Evolutionary conservation across 1,139 yeast species (phyloP), one percentile per base, ranked within the genome.

Genomic region (Meyerozyma elateridarum): DNA sequence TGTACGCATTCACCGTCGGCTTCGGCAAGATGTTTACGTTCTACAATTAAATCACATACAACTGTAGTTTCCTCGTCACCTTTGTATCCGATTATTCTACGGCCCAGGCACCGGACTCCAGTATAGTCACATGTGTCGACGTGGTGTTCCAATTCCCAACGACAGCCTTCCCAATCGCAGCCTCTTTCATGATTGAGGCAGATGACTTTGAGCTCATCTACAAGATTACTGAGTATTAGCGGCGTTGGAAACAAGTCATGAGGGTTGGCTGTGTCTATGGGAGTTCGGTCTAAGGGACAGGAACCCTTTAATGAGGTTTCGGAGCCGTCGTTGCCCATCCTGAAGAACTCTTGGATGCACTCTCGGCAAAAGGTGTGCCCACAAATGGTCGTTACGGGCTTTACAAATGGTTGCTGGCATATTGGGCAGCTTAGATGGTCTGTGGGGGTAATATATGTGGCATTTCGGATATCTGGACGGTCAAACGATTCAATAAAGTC

Each of bases 211-310:
- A 80, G 59, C 34, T 79, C 85, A 46, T 79, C 84, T 1, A 79
- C 64, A 45, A 80, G 60, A 42, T 79, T 78, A n/a, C 72, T 54
- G 8, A 81, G 61, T 11, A 80, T 54, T 12, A 77, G 65, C 1
- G 88, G 85, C 0, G 87, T 73, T 4, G 84, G 81, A 35, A 63
- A 70, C 17, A 79, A 52, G 39, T 73, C 79, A 35, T 68, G 64
- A 22, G 49, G 41, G 39, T 61, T 51, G 6, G 48, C 42, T 1
- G 59, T 47, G 36, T 61, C 61, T 24, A 77, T 42, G 2, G 72
- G 69, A 2, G 74, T 74, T 31, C 88, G 56, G 54, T 80, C 88
- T 19, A 80, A 59, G 0, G 88, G 87, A 50, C 88, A 80, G 30
- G 62, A 59, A 21, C 72, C 68, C 5, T 54, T 56, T 11, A 54